Conservation (phyloP, 2,329 filamentous ascomycete genomes). For the Colletotrichum sp. region DNA sequence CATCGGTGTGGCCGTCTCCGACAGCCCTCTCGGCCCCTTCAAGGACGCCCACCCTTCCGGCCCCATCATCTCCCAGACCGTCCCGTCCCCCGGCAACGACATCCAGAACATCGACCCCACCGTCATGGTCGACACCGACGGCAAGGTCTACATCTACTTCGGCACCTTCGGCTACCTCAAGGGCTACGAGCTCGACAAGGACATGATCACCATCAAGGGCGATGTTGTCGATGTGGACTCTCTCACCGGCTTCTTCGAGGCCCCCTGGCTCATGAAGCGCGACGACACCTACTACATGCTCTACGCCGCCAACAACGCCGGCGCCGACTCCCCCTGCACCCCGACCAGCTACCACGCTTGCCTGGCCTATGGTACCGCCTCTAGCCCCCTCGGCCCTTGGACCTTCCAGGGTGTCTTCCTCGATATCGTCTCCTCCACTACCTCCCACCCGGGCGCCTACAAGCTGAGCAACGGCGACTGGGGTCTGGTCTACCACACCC, state of each 20-base stretch:
- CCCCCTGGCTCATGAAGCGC: slow-evolving; percentile 42
- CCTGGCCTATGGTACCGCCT: slow-evolving; percentile 39
- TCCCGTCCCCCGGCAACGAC: slow-evolving; percentile 33
- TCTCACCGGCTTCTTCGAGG: slow-evolving; percentile 41
- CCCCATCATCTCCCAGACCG: slow-evolving; percentile 39
- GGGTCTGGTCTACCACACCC: slow-evolving; percentile 40
- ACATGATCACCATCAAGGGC: slow-evolving; percentile 39
- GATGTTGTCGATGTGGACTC: slow-evolving; percentile 25
- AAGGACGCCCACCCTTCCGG: slow-evolving; percentile 36
- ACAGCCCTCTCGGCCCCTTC: slow-evolving; percentile 36
- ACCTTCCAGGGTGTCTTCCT: slow-evolving; percentile 37
- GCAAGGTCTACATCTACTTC: slow-evolving; percentile 40
- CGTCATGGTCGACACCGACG: slow-evolving; percentile 39
- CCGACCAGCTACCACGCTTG: slow-evolving; percentile 43
- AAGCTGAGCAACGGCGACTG: slow-evolving; percentile 28
- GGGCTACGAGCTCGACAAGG: slow-evolving; percentile 35
- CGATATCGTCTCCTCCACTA: slow-evolving; percentile 40
- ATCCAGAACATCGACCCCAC: slow-evolving; percentile 47
- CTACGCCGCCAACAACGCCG: slow-evolving; percentile 43
- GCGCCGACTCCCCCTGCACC: slow-evolving; percentile 38
- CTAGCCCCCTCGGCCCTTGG: slow-evolving; percentile 39
- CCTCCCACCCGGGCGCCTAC: slow-evolving; percentile 39
- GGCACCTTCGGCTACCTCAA: slow-evolving; percentile 40
- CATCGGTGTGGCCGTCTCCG: slow-evolving; percentile 41
- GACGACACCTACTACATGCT: slow-evolving; percentile 42